phyloP scores from a whole-genome alignment of 176 grass and related monocot species.

The sorghum (Sorghum bicolor) region DNA sequence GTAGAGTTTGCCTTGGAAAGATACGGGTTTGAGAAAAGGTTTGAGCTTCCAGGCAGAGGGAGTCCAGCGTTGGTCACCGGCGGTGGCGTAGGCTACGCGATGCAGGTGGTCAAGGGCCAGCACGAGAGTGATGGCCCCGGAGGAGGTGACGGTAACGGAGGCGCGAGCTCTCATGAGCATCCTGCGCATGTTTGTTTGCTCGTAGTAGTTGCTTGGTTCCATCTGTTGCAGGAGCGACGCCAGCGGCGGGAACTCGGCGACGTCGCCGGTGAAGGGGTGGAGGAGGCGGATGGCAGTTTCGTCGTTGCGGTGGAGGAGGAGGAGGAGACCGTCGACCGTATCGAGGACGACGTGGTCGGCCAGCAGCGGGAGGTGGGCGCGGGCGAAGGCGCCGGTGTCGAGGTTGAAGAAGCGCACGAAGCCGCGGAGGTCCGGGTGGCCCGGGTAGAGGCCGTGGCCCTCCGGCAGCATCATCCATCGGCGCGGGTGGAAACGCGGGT shows the following conservation, averaged over 20 bases:
- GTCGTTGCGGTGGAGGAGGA: neutral
- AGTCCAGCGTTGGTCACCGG: neutral
- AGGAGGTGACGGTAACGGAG: neutral
- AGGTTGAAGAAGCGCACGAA: neutral
- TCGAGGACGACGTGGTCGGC: neutral
- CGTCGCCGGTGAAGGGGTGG: neutral
- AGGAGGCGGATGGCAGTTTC: neutral
- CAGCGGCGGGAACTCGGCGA: too few relatives aligned
- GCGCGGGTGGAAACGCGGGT: neutral
- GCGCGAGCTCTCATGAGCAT: neutral
- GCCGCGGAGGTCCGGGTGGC: neutral
- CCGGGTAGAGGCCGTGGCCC: neutral
- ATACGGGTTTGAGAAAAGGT: neutral
- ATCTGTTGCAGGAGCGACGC: neutral
- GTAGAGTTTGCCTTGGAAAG: neutral
- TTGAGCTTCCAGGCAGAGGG: neutral
- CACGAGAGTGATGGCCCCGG: neutral
- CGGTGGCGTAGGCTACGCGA: neutral
- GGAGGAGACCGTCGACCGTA: neutral
- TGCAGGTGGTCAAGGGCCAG: neutral
- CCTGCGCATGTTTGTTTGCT: neutral
- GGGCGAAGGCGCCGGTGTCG: neutral
- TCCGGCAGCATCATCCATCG: neutral
- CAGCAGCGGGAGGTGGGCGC: neutral
- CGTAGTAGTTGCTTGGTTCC: rapidly evolving